These are phyloP conservation scores for Taxillus chinensis DNA, from an alignment of 164 flowering plant species.

Conservation along the genomic window DNA sequence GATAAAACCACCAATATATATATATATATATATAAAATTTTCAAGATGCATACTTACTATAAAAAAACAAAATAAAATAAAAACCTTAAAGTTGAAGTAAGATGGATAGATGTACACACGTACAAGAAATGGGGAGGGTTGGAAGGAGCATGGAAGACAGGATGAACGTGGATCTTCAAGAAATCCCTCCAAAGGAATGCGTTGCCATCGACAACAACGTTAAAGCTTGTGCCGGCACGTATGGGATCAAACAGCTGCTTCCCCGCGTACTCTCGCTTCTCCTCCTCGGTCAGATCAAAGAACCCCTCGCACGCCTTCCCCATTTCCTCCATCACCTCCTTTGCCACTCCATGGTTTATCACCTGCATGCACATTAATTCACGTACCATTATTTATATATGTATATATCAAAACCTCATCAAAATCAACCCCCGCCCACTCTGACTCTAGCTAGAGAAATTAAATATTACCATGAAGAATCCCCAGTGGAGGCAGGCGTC, in stretches of 20 bases:
- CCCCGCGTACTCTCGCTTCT: constrained; percentile 15
- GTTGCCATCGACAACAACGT: not conserved
- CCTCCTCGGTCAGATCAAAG: constrained; percentile 14
- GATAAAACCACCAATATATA: no score
- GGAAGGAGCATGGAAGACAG: constrained; percentile 14
- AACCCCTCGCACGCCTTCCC: constrained; percentile 1
- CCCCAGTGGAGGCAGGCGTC: constrained; percentile 71
- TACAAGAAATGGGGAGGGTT: constrained; percentile 15
- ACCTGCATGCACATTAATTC: constrained; percentile 4
- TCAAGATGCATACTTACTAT: no score
- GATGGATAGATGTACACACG: not conserved
- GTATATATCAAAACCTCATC: no score
- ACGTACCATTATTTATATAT: not conserved
- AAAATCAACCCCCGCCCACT: no score
- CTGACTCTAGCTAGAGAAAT: no score
- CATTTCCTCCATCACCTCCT: constrained; percentile 11
- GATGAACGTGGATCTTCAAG: constrained; percentile 16
- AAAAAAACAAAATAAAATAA: no score
- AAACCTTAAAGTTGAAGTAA: no score
- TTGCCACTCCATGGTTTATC: constrained; percentile 17
- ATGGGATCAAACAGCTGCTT: constrained; percentile 19
- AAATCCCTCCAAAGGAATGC: constrained; percentile 16
- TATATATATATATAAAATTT: no score
- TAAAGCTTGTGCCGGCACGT: constrained; percentile 20
- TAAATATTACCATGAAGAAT: constrained; percentile 62